Conservation (phyloP, 2,329 filamentous ascomycete species). For the Aschersonia sp. region DNA sequence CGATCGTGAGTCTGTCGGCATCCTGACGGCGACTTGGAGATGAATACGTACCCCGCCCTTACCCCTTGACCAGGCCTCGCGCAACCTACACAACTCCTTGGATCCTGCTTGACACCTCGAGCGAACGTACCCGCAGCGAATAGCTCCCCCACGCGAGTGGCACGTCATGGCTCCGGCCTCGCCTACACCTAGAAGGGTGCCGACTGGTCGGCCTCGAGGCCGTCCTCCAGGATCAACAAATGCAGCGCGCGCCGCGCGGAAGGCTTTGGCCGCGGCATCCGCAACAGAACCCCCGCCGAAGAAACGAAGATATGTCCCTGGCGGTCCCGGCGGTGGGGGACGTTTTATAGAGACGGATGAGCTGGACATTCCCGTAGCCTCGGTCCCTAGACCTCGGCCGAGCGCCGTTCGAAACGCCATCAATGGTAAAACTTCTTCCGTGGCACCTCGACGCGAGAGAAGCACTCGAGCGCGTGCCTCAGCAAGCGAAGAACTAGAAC, state of each 20-base stretch:
- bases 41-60: constrained; percentile 11
- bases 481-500: constrained; percentile 37
- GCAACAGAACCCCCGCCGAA: constrained; percentile 51
- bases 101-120: background rate
- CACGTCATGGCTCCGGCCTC: constrained; percentile 18
- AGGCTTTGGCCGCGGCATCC: constrained; percentile 16
- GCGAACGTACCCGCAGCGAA: background rate
- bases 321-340: constrained; percentile 74
- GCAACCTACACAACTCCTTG: constrained; percentile 7
- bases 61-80: constrained; percentile 16
- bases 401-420: constrained; percentile 30
- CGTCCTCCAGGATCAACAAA: constrained; percentile 29
- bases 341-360: constrained; percentile 66
- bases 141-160: background rate
- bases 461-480: constrained; percentile 39
- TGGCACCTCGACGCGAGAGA: constrained; percentile 40
- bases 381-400: constrained; percentile 23
- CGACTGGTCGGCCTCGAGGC: constrained; percentile 30
- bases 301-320: constrained; percentile 67
- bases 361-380: constrained; percentile 36
- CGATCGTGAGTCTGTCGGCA: constrained; percentile 5
- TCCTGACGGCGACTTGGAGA: constrained; percentile 8
- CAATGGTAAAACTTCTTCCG: constrained; percentile 20
- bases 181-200: constrained; percentile 24
- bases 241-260: constrained; percentile 24